Evolutionary conservation across 208 protist genomes (phyloP).

Genomic region (Trypanosomatidae sp.): DNA sequence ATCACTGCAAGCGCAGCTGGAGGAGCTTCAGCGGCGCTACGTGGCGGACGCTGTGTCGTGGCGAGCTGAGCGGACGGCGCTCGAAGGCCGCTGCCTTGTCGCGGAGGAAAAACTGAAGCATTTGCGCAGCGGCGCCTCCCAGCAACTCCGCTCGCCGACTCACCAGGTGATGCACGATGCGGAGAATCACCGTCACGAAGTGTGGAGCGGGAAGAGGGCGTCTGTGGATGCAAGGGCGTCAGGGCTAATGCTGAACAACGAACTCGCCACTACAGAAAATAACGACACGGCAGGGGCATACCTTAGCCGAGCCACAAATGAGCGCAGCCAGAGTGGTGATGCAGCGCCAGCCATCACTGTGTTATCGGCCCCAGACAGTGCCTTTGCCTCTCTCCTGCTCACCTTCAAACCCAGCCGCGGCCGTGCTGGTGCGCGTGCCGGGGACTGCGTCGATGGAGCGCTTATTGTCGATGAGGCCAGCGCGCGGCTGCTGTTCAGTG

Average conservation of each 20-base stretch:
- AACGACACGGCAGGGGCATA: neutral
- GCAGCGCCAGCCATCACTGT: neutral
- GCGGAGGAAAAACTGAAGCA: conserved; percentile 10
- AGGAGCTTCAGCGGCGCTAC: conserved; percentile 13
- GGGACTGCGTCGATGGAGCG: conserved; percentile 14
- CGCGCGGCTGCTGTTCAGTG: conserved; percentile 18
- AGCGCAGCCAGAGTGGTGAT: neutral
- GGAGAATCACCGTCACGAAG: conserved; percentile 10
- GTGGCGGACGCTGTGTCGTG: conserved; percentile 10
- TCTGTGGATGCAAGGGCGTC: conserved; percentile 4
- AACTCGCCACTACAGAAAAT: neutral
- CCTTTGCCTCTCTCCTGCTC: conserved; percentile 25
- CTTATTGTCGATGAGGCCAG: conserved; percentile 9
- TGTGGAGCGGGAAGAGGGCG: neutral
- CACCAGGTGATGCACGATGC: conserved; percentile 19
- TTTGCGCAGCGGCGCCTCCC: neutral
- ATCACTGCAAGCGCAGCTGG: conserved; percentile 7
- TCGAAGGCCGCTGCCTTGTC: conserved; percentile 7
- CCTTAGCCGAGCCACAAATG: neutral
- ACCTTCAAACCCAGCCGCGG: neutral
- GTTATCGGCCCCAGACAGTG: neutral
- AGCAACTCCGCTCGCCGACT: conserved; percentile 10
- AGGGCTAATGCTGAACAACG: neutral
- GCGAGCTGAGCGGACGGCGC: conserved; percentile 13
- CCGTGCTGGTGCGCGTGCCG: neutral